Conservation (phyloP, 2,329 filamentous ascomycete species). For the Pseudopithomyces chartarum region DNA sequence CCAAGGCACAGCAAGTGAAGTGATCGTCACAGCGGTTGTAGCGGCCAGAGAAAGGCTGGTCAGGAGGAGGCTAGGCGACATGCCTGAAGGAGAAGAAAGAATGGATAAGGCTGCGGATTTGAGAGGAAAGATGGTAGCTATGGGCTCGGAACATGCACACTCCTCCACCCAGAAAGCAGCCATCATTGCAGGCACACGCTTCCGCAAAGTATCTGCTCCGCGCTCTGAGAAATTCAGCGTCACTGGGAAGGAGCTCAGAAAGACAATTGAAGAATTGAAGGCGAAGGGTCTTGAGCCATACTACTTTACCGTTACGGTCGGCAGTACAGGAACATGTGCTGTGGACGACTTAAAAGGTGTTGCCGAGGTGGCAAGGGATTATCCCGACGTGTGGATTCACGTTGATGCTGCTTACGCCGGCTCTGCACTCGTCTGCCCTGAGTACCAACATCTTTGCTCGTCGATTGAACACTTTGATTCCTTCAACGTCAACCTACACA, state of each 20-base stretch:
- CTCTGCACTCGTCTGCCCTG: slow-evolving; percentile 78
- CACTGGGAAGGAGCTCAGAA: slow-evolving; percentile 66
- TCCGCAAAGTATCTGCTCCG: slow-evolving; percentile 68
- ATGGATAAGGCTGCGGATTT: slow-evolving; percentile 68
- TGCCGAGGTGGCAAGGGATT: slow-evolving; percentile 58
- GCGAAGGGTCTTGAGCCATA: slow-evolving; percentile 79
- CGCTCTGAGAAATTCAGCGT: slow-evolving; percentile 71
- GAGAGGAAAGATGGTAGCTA: slow-evolving; percentile 74
- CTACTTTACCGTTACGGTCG: slow-evolving; percentile 81
- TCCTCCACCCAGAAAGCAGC: slow-evolving; percentile 87
- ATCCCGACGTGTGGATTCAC: slow-evolving; percentile 81
- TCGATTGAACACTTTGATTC: slow-evolving; percentile 75
- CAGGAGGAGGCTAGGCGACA: slow-evolving; percentile 52
- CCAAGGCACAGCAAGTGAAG: slow-evolving; percentile 87
- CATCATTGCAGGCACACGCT: slow-evolving; percentile 83
- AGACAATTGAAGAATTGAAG: slow-evolving; percentile 67
- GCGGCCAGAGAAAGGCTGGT: slow-evolving; percentile 72
- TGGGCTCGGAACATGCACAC: slow-evolving; percentile 81
- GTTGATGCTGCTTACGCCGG: slow-evolving; percentile 94
- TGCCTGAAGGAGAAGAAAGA: slow-evolving; percentile 41
- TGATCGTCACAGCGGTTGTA: slow-evolving; percentile 83
- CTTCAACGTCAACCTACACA: slow-evolving; percentile 96
- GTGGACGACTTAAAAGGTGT: slow-evolving; percentile 81
- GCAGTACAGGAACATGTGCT: slow-evolving; percentile 87
- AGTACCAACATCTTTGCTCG: slow-evolving; percentile 72